Base-by-base conservation (phyloP, 495 filamentous ascomycete species). In the Daldinia grandis region DNA sequence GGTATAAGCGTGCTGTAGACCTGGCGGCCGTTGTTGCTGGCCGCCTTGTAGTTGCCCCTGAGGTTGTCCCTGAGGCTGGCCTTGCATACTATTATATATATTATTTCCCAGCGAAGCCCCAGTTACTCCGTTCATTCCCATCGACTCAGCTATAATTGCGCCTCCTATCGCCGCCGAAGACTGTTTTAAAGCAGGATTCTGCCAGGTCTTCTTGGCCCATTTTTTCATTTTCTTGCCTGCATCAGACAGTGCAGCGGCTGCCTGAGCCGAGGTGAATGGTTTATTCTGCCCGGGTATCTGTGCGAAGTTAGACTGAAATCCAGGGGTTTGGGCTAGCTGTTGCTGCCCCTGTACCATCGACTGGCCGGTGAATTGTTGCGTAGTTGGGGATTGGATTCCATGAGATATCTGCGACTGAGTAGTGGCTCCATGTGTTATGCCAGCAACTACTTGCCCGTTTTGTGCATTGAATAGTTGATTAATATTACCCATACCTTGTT, bases 211-310 rank as follows among this genome's bases (percentile, higher is more conserved):
- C 31, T 68, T 75, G 10, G 70, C 75, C 73, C 69, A 77, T 62
- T 77, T 75, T 64, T 77, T 77, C 70, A 77, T 68, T 25, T 70
- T 71, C 42, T 77, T 77, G 19, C 73, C 68, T 59, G 70, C 73
- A 21, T 66, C 75, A 0, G 69, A 54, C 27, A 77, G 42, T 24
- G 68, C 75, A 15, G 69, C 54, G 25, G 62, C 27, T 5, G 75
- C 70, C 50, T 73, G 75, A 9, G 73, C 25, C 6, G 73, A 73
- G 44, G 60, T 65, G 27, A 72, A 73, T 24, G 72, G 67, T 56
- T 67, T 66, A 19, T 31, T 56, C 27, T 63, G 64, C 10, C 64
- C 64, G 2, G 17, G 47, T 57, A 30, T 35, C 5, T 55, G 64
- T 19, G 60, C 19, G 6, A 68, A 40, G 27, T 5, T 50, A 15